Evolutionary conservation across 352 stramenopile genomes (phyloP), one percentile per base, ranked within the genome.

Genomic region (Peronospora destructor): DNA sequence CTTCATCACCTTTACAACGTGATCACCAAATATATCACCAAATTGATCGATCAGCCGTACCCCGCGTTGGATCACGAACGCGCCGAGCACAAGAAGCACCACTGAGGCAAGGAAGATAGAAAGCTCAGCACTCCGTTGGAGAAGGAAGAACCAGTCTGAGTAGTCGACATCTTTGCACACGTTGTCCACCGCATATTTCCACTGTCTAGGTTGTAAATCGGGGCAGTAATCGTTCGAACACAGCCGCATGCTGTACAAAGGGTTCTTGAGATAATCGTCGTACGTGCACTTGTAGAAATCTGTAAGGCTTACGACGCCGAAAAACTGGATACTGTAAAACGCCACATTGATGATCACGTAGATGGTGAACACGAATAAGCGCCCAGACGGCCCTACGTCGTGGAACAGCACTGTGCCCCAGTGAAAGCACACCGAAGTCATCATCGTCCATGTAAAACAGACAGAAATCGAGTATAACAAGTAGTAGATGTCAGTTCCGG

Each of bases 251-350:
- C 49, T 73, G 59, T 89, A 89, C 30, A 75, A 73, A 6, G 76
- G 78, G 53, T 93, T 93, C 65, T 85, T 87, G 14, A 93, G 61
- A 64, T 93, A 93, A 49, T 93, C 83, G 43, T 89, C 72, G 60
- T 93, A 93, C 17, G 83, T 68, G 59, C 83, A 93, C 56, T 90
- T 90, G 72, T 85, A 84, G 38, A 93, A 80, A 44, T 82, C 68
- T 0, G 69, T 85, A 49, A 91, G 67, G 11, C 68, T 83, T 38
- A 93, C 70, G 26, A 91, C 64, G 7, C 66, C 66, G 29, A 87
- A 86, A 12, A 93, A 56, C n/a, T 72, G 61, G 32, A 80, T 68
- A 2, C 59, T 61, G 59, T 88, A 90, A 44, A 87, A 91, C 12
- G 53, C 58, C 19, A 54, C 66, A 37, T 91, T 91, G 29, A 84